phyloP scores from a whole-genome alignment of 768 basidiomycete genomes.

The Xerocomus brunneocitrinus region DNA sequence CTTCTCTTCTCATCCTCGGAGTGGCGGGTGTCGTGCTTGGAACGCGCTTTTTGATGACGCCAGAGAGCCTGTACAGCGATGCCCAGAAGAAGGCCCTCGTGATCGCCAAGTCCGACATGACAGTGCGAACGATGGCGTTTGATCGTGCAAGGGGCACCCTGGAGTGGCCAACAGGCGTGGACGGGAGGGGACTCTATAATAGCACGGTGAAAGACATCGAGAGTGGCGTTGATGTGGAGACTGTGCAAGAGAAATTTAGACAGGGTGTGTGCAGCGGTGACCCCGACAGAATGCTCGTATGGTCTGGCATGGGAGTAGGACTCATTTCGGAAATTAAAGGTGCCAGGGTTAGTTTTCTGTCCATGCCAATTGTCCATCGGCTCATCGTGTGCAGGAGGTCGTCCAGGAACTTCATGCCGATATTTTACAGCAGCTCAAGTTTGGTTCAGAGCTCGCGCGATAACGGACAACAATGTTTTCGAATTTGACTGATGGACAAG shows the following conservation, averaged over 20 bases:
- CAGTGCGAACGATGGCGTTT: slow-evolving; percentile 60
- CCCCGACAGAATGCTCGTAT: slow-evolving; percentile 50
- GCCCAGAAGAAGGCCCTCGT: slow-evolving; percentile 51
- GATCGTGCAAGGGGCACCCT: slow-evolving; percentile 53
- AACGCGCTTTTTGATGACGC: slow-evolving; percentile 69
- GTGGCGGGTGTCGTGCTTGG: slow-evolving; percentile 67
- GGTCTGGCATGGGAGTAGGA: slow-evolving; percentile 67
- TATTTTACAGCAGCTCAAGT: slow-evolving; percentile 35
- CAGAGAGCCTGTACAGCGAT: slow-evolving; percentile 56
- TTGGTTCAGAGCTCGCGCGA: slow-evolving; percentile 23
- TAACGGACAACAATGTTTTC: slow-evolving; percentile 14
- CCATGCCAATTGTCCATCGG: neutral
- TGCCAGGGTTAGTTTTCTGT: slow-evolving; percentile 33
- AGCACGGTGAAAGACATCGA: slow-evolving; percentile 56
- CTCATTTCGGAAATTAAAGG: slow-evolving; percentile 44
- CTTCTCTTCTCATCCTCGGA: slow-evolving; percentile 61
- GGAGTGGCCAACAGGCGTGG: slow-evolving; percentile 57
- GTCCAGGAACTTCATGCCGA: slow-evolving; percentile 50
- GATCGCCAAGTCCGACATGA: slow-evolving; percentile 39
- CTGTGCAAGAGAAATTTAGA: slow-evolving; percentile 41
- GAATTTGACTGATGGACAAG: slow-evolving; percentile 22
- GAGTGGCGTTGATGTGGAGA: slow-evolving; percentile 40
- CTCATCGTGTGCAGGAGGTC: slow-evolving; percentile 42
- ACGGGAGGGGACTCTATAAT: slow-evolving; percentile 48
- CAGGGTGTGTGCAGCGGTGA: slow-evolving; percentile 45